Percentiles rank a stretch among this genome's conserved stretches.
Evolutionary conservation across 2,329 filamentous ascomycete species (phyloP).

Genomic region (Hymenoscyphus occultus): DNA sequence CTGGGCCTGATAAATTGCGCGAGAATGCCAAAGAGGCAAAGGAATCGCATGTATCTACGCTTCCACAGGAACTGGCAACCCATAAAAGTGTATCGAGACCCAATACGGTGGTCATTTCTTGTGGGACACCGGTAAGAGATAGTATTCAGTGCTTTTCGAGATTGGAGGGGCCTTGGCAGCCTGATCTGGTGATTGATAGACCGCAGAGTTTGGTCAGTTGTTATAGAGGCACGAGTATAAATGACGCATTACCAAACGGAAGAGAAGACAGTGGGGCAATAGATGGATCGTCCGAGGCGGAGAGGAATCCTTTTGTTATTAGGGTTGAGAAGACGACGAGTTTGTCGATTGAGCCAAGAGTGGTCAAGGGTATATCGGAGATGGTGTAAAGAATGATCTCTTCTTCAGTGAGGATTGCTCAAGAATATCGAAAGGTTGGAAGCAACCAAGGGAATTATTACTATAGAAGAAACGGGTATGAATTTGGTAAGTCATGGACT

Average conservation of each 20-base stretch:
- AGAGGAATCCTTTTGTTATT: slow-evolving; percentile 6
- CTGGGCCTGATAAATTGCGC: neutral
- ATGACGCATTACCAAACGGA: neutral
- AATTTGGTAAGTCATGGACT: too few relatives aligned
- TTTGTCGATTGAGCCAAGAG: slow-evolving; percentile 1
- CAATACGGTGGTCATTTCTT: neutral
- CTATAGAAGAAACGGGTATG: too few relatives aligned
- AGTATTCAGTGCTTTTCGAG: neutral
- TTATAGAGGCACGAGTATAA: slow-evolving; percentile 5
- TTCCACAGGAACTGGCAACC: neutral
- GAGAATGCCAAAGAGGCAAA: neutral
- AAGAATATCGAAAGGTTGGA: too few relatives aligned
- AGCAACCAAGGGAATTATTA: too few relatives aligned
- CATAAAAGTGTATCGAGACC: neutral
- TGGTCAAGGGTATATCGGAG: neutral
- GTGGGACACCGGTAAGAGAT: neutral
- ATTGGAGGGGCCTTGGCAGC: slow-evolving; percentile 3
- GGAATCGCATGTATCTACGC: neutral
- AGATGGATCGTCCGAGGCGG: neutral
- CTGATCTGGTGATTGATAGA: neutral
- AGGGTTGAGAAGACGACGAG: slow-evolving; percentile 9
- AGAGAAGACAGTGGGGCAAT: neutral
- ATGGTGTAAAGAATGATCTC: neutral
- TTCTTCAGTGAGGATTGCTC: too few relatives aligned
- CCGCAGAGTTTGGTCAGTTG: neutral